Evolutionary conservation across 176 grass and related monocot species (phyloP).

Genomic region (Olyra latifolia): DNA sequence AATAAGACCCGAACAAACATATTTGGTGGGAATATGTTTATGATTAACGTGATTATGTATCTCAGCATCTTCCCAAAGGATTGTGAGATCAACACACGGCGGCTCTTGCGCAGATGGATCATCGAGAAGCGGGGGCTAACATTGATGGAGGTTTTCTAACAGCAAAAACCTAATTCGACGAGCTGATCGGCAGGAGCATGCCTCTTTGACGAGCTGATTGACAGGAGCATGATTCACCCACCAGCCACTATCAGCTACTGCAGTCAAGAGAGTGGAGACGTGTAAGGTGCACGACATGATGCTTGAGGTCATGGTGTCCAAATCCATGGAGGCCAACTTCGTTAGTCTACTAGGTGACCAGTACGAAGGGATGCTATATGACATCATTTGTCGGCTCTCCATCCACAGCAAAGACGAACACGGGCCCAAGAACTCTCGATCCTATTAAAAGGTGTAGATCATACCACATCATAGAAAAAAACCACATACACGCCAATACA

Average conservation of each 20-base stretch:
- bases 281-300: neutral
- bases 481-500: too few species aligned
- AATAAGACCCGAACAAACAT: too few species aligned
- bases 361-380: neutral
- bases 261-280: too few species aligned
- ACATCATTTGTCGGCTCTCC: neutral
- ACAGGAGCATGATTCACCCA: neutral
- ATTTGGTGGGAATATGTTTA: too few species aligned
- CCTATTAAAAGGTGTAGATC: too few species aligned
- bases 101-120: neutral
- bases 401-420: neutral
- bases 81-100: neutral
- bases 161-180: neutral
- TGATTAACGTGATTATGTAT: neutral
- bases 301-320: neutral
- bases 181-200: neutral
- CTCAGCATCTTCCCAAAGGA: conserved; percentile 17
- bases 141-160: neutral
- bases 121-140: neutral
- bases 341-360: neutral
- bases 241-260: too few species aligned
- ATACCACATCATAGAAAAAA: too few species aligned
- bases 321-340: neutral
- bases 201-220: too few species aligned
- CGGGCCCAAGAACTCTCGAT: neutral